phyloP scores from a whole-genome alignment of 352 stramenopile species.

The Phytopythium montanum region DNA sequence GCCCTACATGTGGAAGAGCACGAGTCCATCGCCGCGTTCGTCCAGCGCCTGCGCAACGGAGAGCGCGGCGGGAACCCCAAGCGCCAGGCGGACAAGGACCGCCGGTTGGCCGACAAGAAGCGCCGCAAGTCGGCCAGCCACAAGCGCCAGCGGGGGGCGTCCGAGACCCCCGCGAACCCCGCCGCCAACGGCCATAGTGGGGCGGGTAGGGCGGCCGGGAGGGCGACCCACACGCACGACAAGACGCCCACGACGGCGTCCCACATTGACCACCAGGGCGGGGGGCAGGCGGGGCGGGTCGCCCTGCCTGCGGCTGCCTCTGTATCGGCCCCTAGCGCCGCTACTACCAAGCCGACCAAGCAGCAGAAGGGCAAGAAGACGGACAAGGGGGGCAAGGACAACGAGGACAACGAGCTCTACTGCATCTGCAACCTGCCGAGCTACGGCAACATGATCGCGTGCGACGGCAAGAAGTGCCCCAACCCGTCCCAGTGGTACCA shows the following conservation, averaged over 20 bases:
- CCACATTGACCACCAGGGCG: no score
- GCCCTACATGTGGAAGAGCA: slow-evolving; percentile 82
- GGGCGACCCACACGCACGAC: neutral
- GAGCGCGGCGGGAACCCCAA: slow-evolving; percentile 60
- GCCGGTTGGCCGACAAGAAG: slow-evolving; percentile 53
- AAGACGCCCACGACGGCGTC: neutral
- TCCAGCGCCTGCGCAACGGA: slow-evolving; percentile 81
- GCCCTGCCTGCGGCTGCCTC: no score
- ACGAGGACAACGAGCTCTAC: slow-evolving; percentile 87
- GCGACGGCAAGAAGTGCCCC: slow-evolving; percentile 83
- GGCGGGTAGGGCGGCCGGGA: no score
- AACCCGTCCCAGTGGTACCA: slow-evolving; percentile 89
- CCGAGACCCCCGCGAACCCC: slow-evolving; percentile 15
- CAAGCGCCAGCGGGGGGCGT: slow-evolving; percentile 67
- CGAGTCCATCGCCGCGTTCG: slow-evolving; percentile 84
- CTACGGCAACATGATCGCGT: slow-evolving; percentile 89
- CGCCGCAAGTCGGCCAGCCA: slow-evolving; percentile 71
- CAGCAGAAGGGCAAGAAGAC: slow-evolving; percentile 42
- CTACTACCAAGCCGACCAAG: slow-evolving; percentile 20
- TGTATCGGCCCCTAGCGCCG: no score
- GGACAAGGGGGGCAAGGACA: slow-evolving; percentile 58
- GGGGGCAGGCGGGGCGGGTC: no score
- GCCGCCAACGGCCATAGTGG: neutral
- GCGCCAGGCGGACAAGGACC: slow-evolving; percentile 55
- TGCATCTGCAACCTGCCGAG: slow-evolving; percentile 85